Base-by-base conservation (phyloP, 331 rosid genomes). In the Malus hybrid region DNA sequence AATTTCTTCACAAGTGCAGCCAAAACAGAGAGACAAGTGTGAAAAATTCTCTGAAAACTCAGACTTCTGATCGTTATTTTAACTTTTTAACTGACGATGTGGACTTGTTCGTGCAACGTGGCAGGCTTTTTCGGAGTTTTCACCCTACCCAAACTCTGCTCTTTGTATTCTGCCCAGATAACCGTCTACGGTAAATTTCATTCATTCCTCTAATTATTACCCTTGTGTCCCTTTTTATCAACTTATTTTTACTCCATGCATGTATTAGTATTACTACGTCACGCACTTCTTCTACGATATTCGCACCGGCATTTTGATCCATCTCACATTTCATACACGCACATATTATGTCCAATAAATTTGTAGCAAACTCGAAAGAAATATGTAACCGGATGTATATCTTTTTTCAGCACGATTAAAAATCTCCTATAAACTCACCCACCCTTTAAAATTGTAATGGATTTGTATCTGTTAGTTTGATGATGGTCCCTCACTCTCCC, bases 101-200 rank as follows among this genome's bases (percentile, higher is more conserved):
- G 5, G 42, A 4, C 78, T 48, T 71, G 61, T 78, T 69, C 74
- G 52, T 79, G 75, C 69, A 78, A 32, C 74, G 70, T n/a, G 56
- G 34, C 93, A 94, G 99, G 99, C 52, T 94, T 94, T 85, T 86
- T 92, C 66, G 99, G 97, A 79, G 93, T 94, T 13, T 94, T 94
- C 44, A 94, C 91, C 5, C 73, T 92, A 46, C 99, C 99, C 68
- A 94, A 90, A 81, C 48, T 92, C 81, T 92, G 90, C 80, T 86
- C 92, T 8, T 86, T 85, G 10, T 92, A 92, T 74, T 92, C 97
- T 54, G 73, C 92, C 57, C 97, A 86, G 77, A 74, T 94, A 50
- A 81, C 96, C 42, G 92, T 88, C 56, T 90, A 84, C 56, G 99
- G 99, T 94, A 94, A 90, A 67, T 79, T 44, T 44, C 52, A 1